phyloP scores from a whole-genome alignment of 73 alveolate species.

The Loxodes magnus region DNA sequence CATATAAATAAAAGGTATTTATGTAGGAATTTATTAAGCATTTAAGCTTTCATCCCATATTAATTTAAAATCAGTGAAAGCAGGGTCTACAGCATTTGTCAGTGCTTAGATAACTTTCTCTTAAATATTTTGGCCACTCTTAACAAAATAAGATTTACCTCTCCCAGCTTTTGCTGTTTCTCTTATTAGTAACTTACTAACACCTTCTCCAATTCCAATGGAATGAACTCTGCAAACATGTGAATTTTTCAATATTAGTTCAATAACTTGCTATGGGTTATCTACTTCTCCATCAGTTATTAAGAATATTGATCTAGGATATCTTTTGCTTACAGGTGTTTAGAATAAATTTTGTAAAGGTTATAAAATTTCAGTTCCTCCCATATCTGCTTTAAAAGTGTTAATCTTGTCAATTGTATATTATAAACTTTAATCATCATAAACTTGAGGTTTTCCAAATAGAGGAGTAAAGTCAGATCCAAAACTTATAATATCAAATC shows the following conservation, averaged over 20 bases:
- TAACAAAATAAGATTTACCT: slow-evolving; percentile 35
- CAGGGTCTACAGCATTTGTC: slow-evolving; percentile 20
- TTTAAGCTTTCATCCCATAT: background rate
- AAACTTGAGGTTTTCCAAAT: slow-evolving; percentile 14
- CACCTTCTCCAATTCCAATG: slow-evolving; percentile 49
- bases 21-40: background rate
- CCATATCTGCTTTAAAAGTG: slow-evolving; percentile 71
- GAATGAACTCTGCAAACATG: slow-evolving; percentile 25
- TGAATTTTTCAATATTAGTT: slow-evolving; percentile 28
- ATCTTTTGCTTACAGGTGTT: slow-evolving; percentile 14
- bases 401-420: slow-evolving; percentile 28
- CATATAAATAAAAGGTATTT: background rate
- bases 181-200: slow-evolving; percentile 13
- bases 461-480: slow-evolving; percentile 25
- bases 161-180: slow-evolving; percentile 47
- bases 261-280: slow-evolving; percentile 44
- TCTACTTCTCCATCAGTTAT: slow-evolving; percentile 92
- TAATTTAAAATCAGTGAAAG: background rate
- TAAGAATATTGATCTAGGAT: slow-evolving; percentile 53
- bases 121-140: slow-evolving; percentile 21
- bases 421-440: slow-evolving; percentile 28
- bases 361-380: slow-evolving; percentile 64
- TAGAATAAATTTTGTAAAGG: background rate
- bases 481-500: slow-evolving; percentile 57
- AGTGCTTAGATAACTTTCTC: slow-evolving; percentile 33